A percentile compares a stretch with the other conserved stretches of the same genome.
Conservation (phyloP, 257 asterid species). For the Fraxinus pennsylvanica region DNA sequence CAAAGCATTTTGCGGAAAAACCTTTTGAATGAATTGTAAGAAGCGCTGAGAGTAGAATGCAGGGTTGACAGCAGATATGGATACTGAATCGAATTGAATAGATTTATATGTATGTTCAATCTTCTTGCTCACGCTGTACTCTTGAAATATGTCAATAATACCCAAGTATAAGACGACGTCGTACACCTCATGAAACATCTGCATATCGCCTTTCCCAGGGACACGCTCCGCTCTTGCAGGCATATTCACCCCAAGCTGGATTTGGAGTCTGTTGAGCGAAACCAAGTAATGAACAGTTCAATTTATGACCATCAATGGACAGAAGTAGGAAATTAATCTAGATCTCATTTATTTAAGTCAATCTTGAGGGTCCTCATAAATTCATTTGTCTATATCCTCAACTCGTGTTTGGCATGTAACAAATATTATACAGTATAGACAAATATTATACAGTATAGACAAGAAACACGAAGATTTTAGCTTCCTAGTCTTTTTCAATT, state of each 20-base stretch:
- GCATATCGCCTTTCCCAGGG: slow-evolving; percentile 37
- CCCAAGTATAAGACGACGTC: slow-evolving; percentile 92
- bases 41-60: slow-evolving; percentile 81
- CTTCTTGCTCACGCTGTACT: slow-evolving; percentile 83
- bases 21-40: slow-evolving; percentile 78
- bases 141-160: slow-evolving; percentile 92
- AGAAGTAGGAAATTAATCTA: not conserved
- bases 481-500: no score
- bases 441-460: no score
- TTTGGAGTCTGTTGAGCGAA: slow-evolving; percentile 63
- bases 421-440: no score
- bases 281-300: slow-evolving; percentile 3
- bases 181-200: slow-evolving; percentile 75
- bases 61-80: slow-evolving; percentile 91
- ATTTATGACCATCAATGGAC: not conserved
- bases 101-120: slow-evolving; percentile 84
- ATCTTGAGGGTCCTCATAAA: not conserved
- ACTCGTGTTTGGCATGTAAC: not conserved
- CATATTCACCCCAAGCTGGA: slow-evolving; percentile 98
- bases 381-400: not conserved
- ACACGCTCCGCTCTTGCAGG: slow-evolving; percentile 93
- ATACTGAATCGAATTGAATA: slow-evolving; percentile 72
- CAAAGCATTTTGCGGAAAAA: slow-evolving; percentile 57
- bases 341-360: no score
- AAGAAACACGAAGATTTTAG: not conserved